Conservation (phyloP, 192 early-diverging fungal species). For the Lunasporangiospora selenospora region DNA sequence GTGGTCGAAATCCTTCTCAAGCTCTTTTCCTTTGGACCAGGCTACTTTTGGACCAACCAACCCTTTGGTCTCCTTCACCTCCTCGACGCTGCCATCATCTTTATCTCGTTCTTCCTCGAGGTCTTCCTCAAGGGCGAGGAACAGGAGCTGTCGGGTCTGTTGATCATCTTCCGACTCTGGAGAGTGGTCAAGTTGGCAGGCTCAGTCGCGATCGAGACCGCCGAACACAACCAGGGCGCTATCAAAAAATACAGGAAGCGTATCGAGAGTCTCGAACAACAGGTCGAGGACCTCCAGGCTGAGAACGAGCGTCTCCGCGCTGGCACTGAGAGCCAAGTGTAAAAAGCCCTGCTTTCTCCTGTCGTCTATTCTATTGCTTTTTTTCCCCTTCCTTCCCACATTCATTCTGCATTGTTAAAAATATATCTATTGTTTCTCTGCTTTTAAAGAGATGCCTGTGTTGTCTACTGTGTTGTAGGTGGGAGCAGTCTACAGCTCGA, state of each 20-base stretch:
- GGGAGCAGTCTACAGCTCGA: too few species aligned
- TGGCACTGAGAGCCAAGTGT: conserved; percentile 23
- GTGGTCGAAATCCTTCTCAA: conserved; percentile 57
- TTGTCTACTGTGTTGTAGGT: too few species aligned
- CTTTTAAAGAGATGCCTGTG: too few species aligned
- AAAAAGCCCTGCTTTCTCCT: too few species aligned
- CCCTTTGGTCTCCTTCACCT: conserved; percentile 53
- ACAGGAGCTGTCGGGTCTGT: conserved; percentile 55
- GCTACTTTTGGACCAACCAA: conserved; percentile 47
- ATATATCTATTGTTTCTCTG: too few species aligned
- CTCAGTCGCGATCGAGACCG: conserved; percentile 53
- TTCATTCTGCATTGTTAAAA: too few species aligned
- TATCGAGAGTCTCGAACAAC: conserved; percentile 15
- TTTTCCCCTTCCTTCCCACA: too few species aligned
- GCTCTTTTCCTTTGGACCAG: conserved; percentile 54
- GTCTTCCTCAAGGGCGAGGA: conserved; percentile 58
- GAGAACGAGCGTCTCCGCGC: conserved; percentile 37
- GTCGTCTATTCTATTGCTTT: too few species aligned
- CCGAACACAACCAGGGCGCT: conserved; percentile 17
- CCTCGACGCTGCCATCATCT: conserved; percentile 56
- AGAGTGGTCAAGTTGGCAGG: conserved; percentile 57
- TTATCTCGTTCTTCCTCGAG: conserved; percentile 58
- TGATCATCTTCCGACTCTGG: conserved; percentile 66
- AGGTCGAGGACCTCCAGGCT: conserved; percentile 19
- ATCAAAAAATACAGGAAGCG: not conserved